Evolutionary conservation across 2,329 filamentous ascomycete species (phyloP), one percentile per base, ranked within the genome.

Genomic region (Chrysosphaeria jannelii): DNA sequence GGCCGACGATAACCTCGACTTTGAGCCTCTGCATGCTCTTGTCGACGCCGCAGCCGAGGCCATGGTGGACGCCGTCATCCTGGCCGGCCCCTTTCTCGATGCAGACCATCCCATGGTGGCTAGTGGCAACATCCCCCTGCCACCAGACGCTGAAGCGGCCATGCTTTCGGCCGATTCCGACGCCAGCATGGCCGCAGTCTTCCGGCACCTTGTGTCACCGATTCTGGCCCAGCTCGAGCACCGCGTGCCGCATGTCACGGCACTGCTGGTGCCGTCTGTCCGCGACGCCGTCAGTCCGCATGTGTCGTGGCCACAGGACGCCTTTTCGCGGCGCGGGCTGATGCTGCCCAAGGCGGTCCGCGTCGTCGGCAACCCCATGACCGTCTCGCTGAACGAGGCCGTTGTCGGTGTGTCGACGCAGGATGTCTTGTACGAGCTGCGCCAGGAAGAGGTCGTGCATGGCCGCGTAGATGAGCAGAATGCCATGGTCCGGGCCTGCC

Each of bases 341-440:
- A 74, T 71, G 4, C 53, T 93, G 5, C 70, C 70, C 8, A 81
- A 75, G 39, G 54, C 67, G 27, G 69, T 58, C 8, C 64, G 60
- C 26, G 59, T 88, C 34, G 61, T 91, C 10, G 75, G 78, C 3
- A 93, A 93, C 38, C 85, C 85, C 1, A 81, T 88, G 53, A 76
- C 72, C 6, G 45, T 93, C 3, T 74, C 64, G 5, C 52, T 93
- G 31, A 97, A 97, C 43, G 85, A 93, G 43, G 57, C 68, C 20
- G 56, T 81, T 2, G 45, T 91, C 13, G 78, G 72, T 4, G 56
- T 91, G 34, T 78, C 69, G 13, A 69, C 66, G 1, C 71, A 89
- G 36, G 85, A 97, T 38, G 49, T 76, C 4, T 51, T 97, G 2
- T 78, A 64, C 30, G 76, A 91, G 43, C 47, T 91, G 24, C 57